These are phyloP conservation scores for Colletotrichum coccodes DNA, from an alignment of 2,329 filamentous ascomycete genomes.

Conservation along the genomic window DNA sequence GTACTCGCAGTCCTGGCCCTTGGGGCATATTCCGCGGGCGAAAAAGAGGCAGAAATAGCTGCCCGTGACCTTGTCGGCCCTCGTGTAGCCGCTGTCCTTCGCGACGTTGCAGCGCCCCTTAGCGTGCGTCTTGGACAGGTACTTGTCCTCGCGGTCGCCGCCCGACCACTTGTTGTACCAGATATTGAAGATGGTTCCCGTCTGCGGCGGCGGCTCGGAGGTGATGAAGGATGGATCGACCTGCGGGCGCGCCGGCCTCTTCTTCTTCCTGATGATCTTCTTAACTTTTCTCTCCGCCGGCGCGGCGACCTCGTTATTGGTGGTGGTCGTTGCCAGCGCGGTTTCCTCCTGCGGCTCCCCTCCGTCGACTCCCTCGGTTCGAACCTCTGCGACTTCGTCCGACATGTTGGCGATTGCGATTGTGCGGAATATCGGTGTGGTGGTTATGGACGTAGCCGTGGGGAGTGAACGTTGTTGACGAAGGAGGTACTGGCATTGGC, in stretches of 20 bases:
- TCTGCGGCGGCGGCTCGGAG: slow-evolving; percentile 88
- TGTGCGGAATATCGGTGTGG: not conserved
- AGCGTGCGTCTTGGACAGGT: slow-evolving; percentile 83
- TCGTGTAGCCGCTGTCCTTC: slow-evolving; percentile 81
- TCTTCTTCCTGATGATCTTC: slow-evolving; percentile 92
- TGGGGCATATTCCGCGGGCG: slow-evolving; percentile 74
- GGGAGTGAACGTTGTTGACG: not conserved
- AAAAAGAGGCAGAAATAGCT: slow-evolving; percentile 93
- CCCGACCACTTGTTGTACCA: slow-evolving; percentile 99
- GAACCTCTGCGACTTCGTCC: slow-evolving; percentile 17
- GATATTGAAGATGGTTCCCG: slow-evolving; percentile 96
- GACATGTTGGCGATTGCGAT: slow-evolving; percentile 18
- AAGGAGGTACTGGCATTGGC: not conserved
- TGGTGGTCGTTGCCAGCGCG: slow-evolving; percentile 47
- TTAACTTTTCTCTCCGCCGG: slow-evolving; percentile 75
- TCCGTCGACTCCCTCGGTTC: slow-evolving; percentile 2
- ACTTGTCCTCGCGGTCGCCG: slow-evolving; percentile 93
- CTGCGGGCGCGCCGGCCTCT: slow-evolving; percentile 88
- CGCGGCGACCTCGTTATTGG: slow-evolving; percentile 55
- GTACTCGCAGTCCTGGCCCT: slow-evolving; percentile 93
- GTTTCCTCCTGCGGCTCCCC: slow-evolving; percentile 29
- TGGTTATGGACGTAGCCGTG: not conserved
- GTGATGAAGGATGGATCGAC: slow-evolving; percentile 87
- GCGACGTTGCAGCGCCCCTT: slow-evolving; percentile 88
- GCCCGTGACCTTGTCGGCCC: slow-evolving; percentile 79